Conservation (phyloP, 2,329 filamentous ascomycete species). For the Zymoseptoria passerinii region DNA sequence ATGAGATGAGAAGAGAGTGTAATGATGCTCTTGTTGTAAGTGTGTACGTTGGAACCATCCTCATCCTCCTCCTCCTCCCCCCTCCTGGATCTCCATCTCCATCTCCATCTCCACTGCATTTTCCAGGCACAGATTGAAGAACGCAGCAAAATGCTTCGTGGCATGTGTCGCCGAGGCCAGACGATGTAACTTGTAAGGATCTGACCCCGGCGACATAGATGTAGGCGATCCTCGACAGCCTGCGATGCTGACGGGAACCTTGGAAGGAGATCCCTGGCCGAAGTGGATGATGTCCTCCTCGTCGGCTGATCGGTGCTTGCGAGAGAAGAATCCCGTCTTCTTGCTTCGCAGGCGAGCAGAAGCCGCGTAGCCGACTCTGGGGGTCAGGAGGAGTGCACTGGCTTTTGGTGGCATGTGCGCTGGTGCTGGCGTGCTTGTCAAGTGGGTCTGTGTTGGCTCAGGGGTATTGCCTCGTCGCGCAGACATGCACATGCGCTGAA, state of each 20-base stretch:
- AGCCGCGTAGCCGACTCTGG: constrained; percentile 10
- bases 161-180: no score
- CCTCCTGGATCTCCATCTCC: background rate
- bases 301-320: constrained; percentile 7
- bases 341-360: constrained; percentile 22
- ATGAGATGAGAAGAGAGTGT: background rate
- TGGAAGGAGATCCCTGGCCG: background rate
- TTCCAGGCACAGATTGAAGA: background rate
- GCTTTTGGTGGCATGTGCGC: constrained; percentile 27
- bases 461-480: background rate
- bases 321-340: constrained; percentile 19
- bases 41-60: background rate
- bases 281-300: background rate
- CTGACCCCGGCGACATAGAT: no score
- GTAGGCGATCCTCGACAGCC: no score
- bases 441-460: background rate
- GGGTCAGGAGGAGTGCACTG: constrained; percentile 30
- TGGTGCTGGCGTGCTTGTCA: background rate
- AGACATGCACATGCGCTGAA: background rate
- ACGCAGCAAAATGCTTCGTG: background rate
- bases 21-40: background rate
- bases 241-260: background rate
- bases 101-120: background rate
- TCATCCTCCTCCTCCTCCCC: no score
- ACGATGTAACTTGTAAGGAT: background rate